Evolutionary conservation across 768 basidiomycete species (phyloP).

Genomic region (Pulveroboletus sp.): DNA sequence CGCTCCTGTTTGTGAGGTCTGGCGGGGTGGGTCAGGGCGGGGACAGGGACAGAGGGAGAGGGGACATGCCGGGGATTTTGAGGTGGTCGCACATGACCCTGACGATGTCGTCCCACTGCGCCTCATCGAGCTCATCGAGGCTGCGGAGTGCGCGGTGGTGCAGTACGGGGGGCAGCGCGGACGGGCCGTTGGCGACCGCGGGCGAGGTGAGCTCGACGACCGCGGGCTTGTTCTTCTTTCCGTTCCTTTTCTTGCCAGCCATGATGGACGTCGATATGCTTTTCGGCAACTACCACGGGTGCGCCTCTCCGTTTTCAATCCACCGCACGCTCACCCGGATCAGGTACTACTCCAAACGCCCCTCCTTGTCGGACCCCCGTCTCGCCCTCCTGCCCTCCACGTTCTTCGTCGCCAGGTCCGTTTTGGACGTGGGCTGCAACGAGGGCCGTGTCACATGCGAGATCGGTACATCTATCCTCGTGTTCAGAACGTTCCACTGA

Average conservation of each 20-base stretch:
- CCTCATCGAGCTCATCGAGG: constrained; percentile 31
- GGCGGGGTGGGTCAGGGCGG: too few species aligned
- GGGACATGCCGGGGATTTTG: constrained; percentile 47
- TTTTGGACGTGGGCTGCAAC: constrained; percentile 86
- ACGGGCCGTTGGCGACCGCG: neutral
- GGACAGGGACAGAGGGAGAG: too few species aligned
- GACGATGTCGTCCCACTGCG: constrained; percentile 50
- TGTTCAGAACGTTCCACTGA: neutral
- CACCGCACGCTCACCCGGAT: neutral
- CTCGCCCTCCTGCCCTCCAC: constrained; percentile 54
- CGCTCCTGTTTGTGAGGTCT: constrained; percentile 41
- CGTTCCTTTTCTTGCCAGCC: constrained; percentile 23
- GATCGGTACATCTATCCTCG: constrained; percentile 50
- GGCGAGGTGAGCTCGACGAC: constrained; percentile 1
- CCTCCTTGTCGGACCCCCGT: constrained; percentile 55
- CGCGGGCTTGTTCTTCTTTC: constrained; percentile 17
- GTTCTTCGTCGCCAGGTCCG: constrained; percentile 51
- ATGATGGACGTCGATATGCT: constrained; percentile 29
- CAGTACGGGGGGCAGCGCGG: constrained; percentile 14
- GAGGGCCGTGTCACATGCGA: constrained; percentile 84
- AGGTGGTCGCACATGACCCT: constrained; percentile 47
- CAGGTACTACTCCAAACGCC: constrained; percentile 79
- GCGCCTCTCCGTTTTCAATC: constrained; percentile 3
- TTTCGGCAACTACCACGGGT: constrained; percentile 77
- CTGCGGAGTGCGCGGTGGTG: constrained; percentile 9